These are phyloP conservation scores for Lentinus brumalis DNA, from an alignment of 768 basidiomycete species.

Conservation along the genomic window DNA sequence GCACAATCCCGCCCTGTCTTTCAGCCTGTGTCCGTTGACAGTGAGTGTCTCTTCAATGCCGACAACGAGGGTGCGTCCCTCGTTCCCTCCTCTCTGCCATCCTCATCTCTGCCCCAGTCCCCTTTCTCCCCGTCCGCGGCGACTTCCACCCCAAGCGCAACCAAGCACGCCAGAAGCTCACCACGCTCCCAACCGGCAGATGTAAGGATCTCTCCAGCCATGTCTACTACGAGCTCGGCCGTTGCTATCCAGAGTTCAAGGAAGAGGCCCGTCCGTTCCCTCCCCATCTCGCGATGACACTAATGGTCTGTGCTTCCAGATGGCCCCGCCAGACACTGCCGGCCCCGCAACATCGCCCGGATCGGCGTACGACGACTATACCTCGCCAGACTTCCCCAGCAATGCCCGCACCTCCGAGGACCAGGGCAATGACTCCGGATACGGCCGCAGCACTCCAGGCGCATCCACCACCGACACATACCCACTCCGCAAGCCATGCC, in stretches of 20 bases:
- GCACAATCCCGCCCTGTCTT: too few species aligned
- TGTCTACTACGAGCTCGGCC: conserved; percentile 89
- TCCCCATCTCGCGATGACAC: conserved; percentile 15
- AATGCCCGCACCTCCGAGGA: conserved; percentile 47
- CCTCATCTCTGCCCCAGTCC: conserved; percentile 54
- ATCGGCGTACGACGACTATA: conserved; percentile 72
- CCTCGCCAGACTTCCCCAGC: conserved; percentile 63
- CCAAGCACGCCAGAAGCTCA: conserved; percentile 95
- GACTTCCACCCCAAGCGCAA: conserved; percentile 99
- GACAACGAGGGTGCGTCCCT: conserved; percentile 66
- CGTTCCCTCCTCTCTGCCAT: conserved; percentile 16
- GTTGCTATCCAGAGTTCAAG: conserved; percentile 95
- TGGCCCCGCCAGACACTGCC: conserved; percentile 23
- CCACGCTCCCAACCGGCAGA: conserved; percentile 82
- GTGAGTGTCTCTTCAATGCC: too few species aligned
- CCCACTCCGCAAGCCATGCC: conserved; percentile 58
- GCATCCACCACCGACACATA: conserved; percentile 25
- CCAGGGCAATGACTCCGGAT: conserved; percentile 58
- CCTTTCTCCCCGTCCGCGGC: conserved; percentile 87
- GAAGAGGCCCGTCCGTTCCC: conserved; percentile 65
- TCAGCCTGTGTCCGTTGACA: too few species aligned
- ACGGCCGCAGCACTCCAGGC: conserved; percentile 52
- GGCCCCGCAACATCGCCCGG: conserved; percentile 45
- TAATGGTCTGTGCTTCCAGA: conserved; percentile 29
- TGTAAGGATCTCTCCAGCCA: conserved; percentile 97